phyloP scores from a whole-genome alignment of 371 early-diverging fungal genomes.

The Rhizopus arrhizus region DNA sequence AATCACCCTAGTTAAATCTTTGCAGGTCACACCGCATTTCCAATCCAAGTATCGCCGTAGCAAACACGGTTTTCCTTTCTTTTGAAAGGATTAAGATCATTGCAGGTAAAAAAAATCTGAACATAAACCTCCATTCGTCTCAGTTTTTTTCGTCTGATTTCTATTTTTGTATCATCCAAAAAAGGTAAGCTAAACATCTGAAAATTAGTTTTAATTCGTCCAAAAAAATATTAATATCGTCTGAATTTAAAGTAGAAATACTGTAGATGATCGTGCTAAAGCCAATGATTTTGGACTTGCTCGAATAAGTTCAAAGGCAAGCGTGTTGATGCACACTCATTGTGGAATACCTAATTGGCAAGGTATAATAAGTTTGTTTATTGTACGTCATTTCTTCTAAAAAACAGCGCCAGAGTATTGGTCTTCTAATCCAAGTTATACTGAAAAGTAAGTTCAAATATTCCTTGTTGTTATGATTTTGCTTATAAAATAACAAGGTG shows the following conservation, averaged over 20 bases:
- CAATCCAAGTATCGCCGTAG: too few relatives aligned
- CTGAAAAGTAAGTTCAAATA: constrained; percentile 64
- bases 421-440: constrained; percentile 71
- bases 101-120: constrained; percentile 12
- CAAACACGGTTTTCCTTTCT: constrained; percentile 7
- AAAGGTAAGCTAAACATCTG: not conserved
- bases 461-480: not conserved
- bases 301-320: constrained; percentile 69
- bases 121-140: too few relatives aligned
- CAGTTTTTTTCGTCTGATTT: not conserved
- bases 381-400: constrained; percentile 18
- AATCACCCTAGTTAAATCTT: too few relatives aligned
- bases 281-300: constrained; percentile 84
- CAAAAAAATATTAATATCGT: too few relatives aligned
- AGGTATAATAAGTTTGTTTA: constrained; percentile 11
- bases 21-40: too few relatives aligned
- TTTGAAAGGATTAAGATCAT: constrained; percentile 3
- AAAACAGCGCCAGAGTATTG: constrained; percentile 74
- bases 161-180: not conserved
- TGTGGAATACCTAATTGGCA: constrained; percentile 84
- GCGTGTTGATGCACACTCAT: constrained; percentile 69
- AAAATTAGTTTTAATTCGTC: too few relatives aligned
- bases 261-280: constrained; percentile 66
- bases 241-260: not conserved
- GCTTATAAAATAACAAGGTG: constrained; percentile 24